phyloP scores from a whole-genome alignment of 176 grass and related monocot species.

The Panicum miliaceum region DNA sequence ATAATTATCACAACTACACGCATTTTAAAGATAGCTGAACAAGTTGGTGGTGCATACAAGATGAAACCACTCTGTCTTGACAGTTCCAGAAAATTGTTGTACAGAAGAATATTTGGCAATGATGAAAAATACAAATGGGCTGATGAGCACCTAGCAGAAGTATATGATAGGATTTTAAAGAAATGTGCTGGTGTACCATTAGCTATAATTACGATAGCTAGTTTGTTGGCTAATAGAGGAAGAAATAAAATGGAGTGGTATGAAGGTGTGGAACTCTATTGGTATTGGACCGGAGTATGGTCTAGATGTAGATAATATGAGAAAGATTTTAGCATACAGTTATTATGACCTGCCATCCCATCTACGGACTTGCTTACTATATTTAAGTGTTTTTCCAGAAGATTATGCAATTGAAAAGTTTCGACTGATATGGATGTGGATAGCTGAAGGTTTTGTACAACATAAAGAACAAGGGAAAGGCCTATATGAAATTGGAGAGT shows the following conservation, averaged over 20 bases:
- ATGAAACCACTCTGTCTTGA: neutral
- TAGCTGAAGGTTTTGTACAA: conserved; percentile 10
- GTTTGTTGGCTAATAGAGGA: conserved; percentile 4
- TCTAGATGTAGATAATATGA: neutral
- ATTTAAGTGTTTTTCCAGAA: conserved; percentile 20
- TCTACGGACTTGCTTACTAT: neutral
- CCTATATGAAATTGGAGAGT: neutral
- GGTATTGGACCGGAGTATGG: neutral
- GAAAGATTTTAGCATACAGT: conserved; percentile 2
- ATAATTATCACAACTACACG: conserved; percentile 13
- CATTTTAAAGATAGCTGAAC: neutral
- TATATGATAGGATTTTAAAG: neutral
- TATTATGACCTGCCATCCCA: neutral
- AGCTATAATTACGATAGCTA: conserved; percentile 33
- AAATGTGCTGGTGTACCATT: conserved; percentile 37
- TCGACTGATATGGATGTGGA: neutral
- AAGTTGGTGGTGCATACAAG: neutral
- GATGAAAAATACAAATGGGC: neutral
- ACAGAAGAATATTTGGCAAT: neutral
- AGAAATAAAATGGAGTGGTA: conserved; percentile 11
- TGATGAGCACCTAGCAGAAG: neutral
- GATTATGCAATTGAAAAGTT: neutral
- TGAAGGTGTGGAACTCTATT: conserved; percentile 4
- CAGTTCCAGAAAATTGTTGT: neutral
- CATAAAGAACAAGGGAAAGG: neutral